Evolutionary conservation across 2,329 filamentous ascomycete species (phyloP).

Genomic region (Cylindrodendrum hubeiense): DNA sequence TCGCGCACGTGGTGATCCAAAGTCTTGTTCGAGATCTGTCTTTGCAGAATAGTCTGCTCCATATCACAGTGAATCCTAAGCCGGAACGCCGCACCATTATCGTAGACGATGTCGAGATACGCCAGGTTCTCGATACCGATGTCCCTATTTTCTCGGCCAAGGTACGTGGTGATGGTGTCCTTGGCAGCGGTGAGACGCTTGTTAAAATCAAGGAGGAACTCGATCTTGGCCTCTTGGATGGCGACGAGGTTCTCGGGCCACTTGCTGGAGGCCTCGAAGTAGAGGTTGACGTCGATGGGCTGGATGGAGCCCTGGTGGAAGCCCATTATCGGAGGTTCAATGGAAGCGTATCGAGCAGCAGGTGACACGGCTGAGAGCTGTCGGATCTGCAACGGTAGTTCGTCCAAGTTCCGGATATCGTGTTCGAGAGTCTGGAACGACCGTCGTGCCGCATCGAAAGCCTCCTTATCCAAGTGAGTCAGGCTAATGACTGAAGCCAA

Average conservation of each 20-base stretch:
- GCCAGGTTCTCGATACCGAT: constrained; percentile 79
- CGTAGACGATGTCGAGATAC: constrained; percentile 85
- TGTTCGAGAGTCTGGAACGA: constrained; percentile 81
- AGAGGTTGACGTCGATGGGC: constrained; percentile 84
- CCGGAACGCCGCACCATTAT: constrained; percentile 80
- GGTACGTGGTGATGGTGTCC: constrained; percentile 71
- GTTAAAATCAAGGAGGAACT: constrained; percentile 84
- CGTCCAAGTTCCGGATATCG: constrained; percentile 81
- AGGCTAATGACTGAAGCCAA: constrained; percentile 63
- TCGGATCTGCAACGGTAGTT: constrained; percentile 87
- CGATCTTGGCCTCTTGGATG: constrained; percentile 94
- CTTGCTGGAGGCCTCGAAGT: constrained; percentile 91
- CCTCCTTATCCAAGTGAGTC: constrained; percentile 61
- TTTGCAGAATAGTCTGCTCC: constrained; percentile 84
- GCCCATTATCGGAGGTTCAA: constrained; percentile 56
- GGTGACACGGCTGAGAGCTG: constrained; percentile 81
- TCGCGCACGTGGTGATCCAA: constrained; percentile 75
- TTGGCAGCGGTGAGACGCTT: constrained; percentile 75
- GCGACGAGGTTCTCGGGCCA: constrained; percentile 95
- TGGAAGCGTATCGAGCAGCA: constrained; percentile 79
- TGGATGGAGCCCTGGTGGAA: constrained; percentile 57
- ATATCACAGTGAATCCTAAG: constrained; percentile 90
- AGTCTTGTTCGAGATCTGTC: constrained; percentile 80
- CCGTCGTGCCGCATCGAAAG: constrained; percentile 77
- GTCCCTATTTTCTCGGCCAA: constrained; percentile 85